Base-by-base conservation (phyloP, 345 rosid species). In the Rhizophora mangle region DNA sequence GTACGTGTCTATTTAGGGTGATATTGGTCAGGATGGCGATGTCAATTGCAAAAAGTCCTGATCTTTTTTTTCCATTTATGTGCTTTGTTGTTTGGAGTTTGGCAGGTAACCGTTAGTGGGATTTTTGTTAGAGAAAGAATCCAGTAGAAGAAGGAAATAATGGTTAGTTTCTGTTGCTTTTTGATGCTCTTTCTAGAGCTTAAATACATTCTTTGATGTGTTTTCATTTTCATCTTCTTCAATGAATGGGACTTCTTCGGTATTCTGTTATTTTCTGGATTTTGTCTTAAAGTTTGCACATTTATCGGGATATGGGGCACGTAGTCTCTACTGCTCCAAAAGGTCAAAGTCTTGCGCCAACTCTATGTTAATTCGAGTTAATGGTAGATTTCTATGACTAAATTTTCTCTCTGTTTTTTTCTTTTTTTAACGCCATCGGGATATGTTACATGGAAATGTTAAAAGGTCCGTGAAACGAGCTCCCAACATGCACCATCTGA, bases 381-480 rank as follows among this genome's bases (percentile, higher is more conserved):
- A 9, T 10, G 46, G 46, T 22, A 26, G 27, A 54, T 3, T 54
- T 54, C 13, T 54, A 7, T 4, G 19, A 8, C 13, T 37, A 37
- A 21, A 18, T 6, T 32, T 1, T 32, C 36, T 32, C 36, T 32
- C 6, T 32, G 36, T 32, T 6, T 32, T 32, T 5, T 32, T 32
- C 6, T 18, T 20, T 27, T 6, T 8, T 18, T 62, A 34, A 32
- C 6, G 7, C 5, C n/a, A 11, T 62, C 46, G 20, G 4, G 10
- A 53, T 16, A 7, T 19, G n/a, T 13, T 31, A 8, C 43, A 60
- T 60, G 56, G 18, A 15, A 16, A n/a, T 59, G 15, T 63, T 29
- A 20, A 86, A 86, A 85, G 91, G 89, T 86, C 27, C 92, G 84
- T 68, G 97, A 93, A 72, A 88, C 88, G 10, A 88, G 96, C 79